These are phyloP conservation scores for Penicillium fimorum DNA, from an alignment of 495 filamentous ascomycete species.

Conservation along the genomic window DNA sequence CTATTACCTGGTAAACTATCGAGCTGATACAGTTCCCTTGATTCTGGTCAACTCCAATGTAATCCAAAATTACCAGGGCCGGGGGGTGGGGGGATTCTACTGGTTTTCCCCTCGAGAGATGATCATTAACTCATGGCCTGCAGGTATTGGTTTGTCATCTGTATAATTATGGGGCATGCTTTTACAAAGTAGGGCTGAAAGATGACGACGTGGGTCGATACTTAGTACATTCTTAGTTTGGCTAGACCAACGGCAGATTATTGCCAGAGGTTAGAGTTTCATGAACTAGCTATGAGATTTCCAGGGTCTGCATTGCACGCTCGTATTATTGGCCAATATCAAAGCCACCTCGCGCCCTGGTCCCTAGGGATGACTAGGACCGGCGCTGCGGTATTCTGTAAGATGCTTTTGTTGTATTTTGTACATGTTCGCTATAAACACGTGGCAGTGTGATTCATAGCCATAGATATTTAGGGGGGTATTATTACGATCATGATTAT, in stretches of 20 bases:
- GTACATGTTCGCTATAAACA: not conserved
- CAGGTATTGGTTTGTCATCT: constrained; percentile 2
- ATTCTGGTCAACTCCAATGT: not conserved
- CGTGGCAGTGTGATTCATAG: not conserved
- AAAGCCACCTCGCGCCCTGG: constrained; percentile 1
- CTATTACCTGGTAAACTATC: not conserved
- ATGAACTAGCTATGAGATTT: constrained; percentile 3
- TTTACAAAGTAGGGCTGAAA: constrained; percentile 8
- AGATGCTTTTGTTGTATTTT: not conserved
- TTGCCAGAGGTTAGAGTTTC: not conserved
- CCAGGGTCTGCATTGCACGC: not conserved
- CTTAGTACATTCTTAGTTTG: not conserved
- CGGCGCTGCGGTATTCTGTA: not conserved
- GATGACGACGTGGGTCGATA: not conserved
- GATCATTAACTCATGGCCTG: not conserved
- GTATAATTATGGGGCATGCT: not conserved
- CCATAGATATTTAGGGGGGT: not conserved
- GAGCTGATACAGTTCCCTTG: constrained; percentile 2
- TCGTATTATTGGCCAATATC: not conserved
- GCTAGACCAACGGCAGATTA: not conserved
- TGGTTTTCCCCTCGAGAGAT: constrained; percentile 1
- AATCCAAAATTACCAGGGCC: constrained; percentile 3
- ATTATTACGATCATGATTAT: not conserved
- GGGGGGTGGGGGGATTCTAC: not conserved
- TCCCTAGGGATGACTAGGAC: not conserved